Evolutionary conservation across 805 yeast genomes (phyloP).

Genomic region (Zygosaccharomyces kombuchaensis): DNA sequence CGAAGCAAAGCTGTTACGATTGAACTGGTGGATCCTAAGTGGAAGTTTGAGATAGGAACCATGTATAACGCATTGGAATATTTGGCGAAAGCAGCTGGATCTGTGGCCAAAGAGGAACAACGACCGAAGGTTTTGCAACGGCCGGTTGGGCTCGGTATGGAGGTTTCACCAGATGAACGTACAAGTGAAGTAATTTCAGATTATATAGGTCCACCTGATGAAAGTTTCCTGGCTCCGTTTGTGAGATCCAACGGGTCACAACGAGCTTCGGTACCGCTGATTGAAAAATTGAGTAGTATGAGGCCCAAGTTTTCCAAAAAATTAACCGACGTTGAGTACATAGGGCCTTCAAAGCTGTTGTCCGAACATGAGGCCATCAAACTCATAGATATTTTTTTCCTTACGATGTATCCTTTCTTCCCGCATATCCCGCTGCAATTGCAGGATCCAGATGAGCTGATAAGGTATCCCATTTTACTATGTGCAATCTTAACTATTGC

Average conservation of each 20-base stretch:
- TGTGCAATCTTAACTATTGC: constrained; percentile 80
- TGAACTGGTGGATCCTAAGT: constrained; percentile 11
- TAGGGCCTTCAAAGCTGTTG: constrained; percentile 48
- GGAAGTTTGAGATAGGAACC: constrained; percentile 32
- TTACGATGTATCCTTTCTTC: constrained; percentile 82
- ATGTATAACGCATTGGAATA: constrained; percentile 64
- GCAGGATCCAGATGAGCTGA: constrained; percentile 59
- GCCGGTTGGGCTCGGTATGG: not conserved
- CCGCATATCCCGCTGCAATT: constrained; percentile 79
- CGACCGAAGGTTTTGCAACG: not conserved
- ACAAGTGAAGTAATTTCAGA: not conserved
- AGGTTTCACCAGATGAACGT: not conserved
- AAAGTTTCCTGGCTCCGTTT: constrained; percentile 25
- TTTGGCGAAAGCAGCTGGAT: constrained; percentile 75
- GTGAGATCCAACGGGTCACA: constrained; percentile 22
- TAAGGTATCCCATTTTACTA: constrained; percentile 74
- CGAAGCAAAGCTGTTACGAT: not conserved
- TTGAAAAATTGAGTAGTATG: constrained; percentile 31
- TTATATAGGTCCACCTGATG: constrained; percentile 11
- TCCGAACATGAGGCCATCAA: constrained; percentile 58
- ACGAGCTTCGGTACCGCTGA: constrained; percentile 31
- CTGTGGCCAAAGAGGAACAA: constrained; percentile 59
- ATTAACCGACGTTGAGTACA: constrained; percentile 59
- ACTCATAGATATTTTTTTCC: constrained; percentile 58
- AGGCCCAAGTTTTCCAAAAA: constrained; percentile 37